Conservation (phyloP, 768 basidiomycete genomes). For the Naganishia vaughanmartiniae region DNA sequence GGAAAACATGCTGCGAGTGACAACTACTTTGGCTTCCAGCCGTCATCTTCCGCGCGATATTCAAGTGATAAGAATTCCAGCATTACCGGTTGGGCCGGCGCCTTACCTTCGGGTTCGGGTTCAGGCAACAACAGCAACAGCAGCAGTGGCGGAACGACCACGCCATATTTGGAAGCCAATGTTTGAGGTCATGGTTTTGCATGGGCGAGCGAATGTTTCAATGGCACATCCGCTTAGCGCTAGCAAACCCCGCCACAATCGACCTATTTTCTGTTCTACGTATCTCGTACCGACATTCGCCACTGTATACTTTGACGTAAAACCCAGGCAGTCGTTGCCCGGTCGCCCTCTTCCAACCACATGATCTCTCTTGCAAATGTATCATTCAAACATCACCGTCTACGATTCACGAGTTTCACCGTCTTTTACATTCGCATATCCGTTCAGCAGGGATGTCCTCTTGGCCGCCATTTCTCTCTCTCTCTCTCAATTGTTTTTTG, state of each 20-base stretch:
- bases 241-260: not conserved
- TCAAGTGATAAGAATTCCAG: not conserved
- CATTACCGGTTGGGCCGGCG: not conserved
- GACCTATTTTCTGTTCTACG: not conserved
- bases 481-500: not conserved
- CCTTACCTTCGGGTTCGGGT: not conserved
- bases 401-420: too few species aligned
- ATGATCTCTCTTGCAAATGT: not conserved
- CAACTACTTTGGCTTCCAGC: conserved; percentile 20
- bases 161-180: conserved; percentile 8
- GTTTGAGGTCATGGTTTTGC: not conserved
- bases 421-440: not conserved
- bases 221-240: too few species aligned
- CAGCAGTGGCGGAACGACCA: conserved; percentile 13
- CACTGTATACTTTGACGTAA: not conserved
- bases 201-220: too few species aligned
- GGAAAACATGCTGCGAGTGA: conserved; percentile 10
- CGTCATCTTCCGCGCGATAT: not conserved
- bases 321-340: not conserved
- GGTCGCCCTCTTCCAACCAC: not conserved
- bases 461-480: not conserved
- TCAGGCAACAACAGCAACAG: not conserved
- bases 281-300: not conserved
- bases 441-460: not conserved
- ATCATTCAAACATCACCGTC: not conserved